Evolutionary conservation across 257 asterid species (phyloP), one percentile per base, ranked within the genome.

Genomic region (Ballota nigra): DNA sequence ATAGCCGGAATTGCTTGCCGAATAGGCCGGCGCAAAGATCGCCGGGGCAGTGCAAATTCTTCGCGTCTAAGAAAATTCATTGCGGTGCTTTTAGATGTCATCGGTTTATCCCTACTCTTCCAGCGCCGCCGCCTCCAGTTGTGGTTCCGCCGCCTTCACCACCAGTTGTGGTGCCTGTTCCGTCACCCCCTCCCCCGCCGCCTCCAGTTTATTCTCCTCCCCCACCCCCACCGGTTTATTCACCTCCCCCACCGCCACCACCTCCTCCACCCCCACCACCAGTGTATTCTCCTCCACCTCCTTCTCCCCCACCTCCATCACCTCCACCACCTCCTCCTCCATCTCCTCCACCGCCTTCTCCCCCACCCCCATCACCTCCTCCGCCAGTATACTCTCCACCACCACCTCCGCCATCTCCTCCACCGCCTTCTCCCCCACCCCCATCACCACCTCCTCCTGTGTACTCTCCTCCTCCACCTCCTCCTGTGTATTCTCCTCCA

Each of bases 51-150:
- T 92, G 98, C 62, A 75, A 78, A 65, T 80, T 85, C 0, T 71
- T 87, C 36, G 77, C 74, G 84, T 72, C 92, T 0, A 89, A 86
- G 82, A 87, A 36, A 53, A 40, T 89, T 73, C 92, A 87, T 71
- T 92, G 98, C 61, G 77, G 92, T 70, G 92, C 93, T 31, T 92
- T 91, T 31, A 86, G 63, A 49, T 91, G 97, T 75, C 88, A 80
- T 53, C 86, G 83, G 4, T 91, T 91, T 65, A 56, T 82, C 77
- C 98, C 98, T 0, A 71, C 85, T 31, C 74, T 84, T 49, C 97
- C 96, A 3, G 34, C 89, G 2, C 95, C 92, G 4, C 87, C 89
- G 4, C 87, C 89, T 3, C 86, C 84, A 0, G 12, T 76, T 6
- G 78, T 82, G 0, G 69, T 79, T 0, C 78, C 85, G 5, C 73